These are phyloP conservation scores for Craterostigma plantagineum DNA, from an alignment of 257 asterid genomes.

Conservation along the genomic window DNA sequence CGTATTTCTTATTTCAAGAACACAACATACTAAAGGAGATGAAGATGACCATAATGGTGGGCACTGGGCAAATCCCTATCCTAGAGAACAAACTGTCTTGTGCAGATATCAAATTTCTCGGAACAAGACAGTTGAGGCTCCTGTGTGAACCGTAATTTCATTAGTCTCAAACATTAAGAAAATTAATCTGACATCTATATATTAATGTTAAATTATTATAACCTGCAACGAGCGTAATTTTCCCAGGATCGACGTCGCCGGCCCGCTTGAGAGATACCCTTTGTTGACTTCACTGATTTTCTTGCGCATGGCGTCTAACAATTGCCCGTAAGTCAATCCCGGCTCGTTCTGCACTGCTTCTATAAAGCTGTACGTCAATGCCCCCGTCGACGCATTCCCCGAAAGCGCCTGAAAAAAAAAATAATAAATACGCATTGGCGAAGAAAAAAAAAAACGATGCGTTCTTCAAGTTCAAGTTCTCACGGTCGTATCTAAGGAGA, in stretches of 20 bases:
- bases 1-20: no score
- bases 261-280: conserved; percentile 12
- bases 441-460: no score
- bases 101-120: conserved; percentile 40
- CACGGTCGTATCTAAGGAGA: conserved; percentile 34
- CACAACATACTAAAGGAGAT: no score
- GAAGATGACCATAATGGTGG: no score
- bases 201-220: no score
- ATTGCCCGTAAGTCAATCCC: conserved; percentile 33
- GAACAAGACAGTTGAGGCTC: conserved; percentile 60
- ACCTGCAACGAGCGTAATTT: not conserved
- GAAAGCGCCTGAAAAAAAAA: conserved; percentile 32
- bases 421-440: no score
- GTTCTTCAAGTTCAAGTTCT: no score
- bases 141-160: no score
- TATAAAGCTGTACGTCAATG: conserved; percentile 48
- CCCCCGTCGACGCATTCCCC: conserved; percentile 33
- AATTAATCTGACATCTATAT: no score
- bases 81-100: conserved; percentile 27
- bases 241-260: conserved; percentile 15
- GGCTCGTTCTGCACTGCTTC: conserved; percentile 33
- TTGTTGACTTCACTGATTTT: conserved; percentile 17
- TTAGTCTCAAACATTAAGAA: no score
- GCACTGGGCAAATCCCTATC: no score
- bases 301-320: conserved; percentile 24